Evolutionary conservation across 495 filamentous ascomycete genomes (phyloP).

Genomic region (Talaromyces nanjingensis): DNA sequence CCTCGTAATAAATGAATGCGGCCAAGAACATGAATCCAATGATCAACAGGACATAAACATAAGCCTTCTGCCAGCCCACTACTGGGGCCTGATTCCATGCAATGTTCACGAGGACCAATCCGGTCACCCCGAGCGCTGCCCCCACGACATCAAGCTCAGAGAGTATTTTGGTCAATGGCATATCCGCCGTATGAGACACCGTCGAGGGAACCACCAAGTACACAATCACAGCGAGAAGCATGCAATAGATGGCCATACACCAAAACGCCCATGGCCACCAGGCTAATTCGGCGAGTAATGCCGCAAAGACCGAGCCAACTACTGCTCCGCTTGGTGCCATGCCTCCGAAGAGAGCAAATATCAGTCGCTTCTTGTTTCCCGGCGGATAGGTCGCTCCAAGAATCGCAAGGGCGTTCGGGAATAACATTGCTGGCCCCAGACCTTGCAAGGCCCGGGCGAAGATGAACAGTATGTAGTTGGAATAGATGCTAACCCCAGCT

Average conservation of each 20-base stretch:
- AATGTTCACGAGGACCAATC: slow-evolving; percentile 53
- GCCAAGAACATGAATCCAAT: slow-evolving; percentile 43
- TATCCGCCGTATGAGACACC: slow-evolving; percentile 23
- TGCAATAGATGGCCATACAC: slow-evolving; percentile 43
- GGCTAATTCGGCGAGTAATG: slow-evolving; percentile 41
- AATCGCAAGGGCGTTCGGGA: slow-evolving; percentile 45
- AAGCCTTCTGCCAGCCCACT: slow-evolving; percentile 50
- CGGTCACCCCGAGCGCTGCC: slow-evolving; percentile 41
- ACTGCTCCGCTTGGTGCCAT: slow-evolving; percentile 49
- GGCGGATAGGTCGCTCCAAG: slow-evolving; percentile 35
- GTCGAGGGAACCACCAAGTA: slow-evolving; percentile 43
- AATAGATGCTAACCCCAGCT: slow-evolving; percentile 42
- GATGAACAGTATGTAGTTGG: slow-evolving; percentile 33
- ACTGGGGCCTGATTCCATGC: slow-evolving; percentile 55
- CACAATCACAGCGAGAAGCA: slow-evolving; percentile 31
- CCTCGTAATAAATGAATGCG: slow-evolving; percentile 46
- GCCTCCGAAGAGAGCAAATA: slow-evolving; percentile 55
- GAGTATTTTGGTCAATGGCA: slow-evolving; percentile 15
- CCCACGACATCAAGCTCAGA: slow-evolving; percentile 43
- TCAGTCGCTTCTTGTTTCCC: slow-evolving; percentile 50
- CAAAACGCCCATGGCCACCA: slow-evolving; percentile 64
- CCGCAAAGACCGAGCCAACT: slow-evolving; percentile 43
- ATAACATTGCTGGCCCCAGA: slow-evolving; percentile 43
- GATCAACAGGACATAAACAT: slow-evolving; percentile 49
- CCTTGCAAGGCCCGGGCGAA: slow-evolving; percentile 43